A percentile compares a stretch with the other conserved stretches of the same genome.
These are phyloP conservation scores for Neurospora sp. DNA, from an alignment of 495 filamentous ascomycete species.

Conservation along the genomic window DNA sequence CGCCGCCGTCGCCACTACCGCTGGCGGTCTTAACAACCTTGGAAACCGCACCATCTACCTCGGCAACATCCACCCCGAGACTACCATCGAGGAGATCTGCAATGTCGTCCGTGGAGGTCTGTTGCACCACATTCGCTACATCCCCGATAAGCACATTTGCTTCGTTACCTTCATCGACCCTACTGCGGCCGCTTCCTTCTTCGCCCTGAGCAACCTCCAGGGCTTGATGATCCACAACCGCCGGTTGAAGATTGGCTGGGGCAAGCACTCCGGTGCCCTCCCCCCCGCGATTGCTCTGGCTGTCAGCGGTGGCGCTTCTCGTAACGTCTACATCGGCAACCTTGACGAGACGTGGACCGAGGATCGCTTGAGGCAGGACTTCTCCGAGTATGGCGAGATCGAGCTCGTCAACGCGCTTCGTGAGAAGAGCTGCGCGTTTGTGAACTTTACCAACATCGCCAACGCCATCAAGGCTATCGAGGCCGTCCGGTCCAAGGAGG, in stretches of 20 bases:
- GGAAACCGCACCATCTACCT: constrained; percentile 97
- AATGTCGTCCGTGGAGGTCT: constrained; percentile 91
- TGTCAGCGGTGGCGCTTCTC: constrained; percentile 88
- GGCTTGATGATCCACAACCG: constrained; percentile 99
- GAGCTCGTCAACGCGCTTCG: constrained; percentile 93
- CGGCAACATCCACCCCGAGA: constrained; percentile 97
- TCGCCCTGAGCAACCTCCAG: constrained; percentile 91
- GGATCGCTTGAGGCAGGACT: constrained; percentile 90
- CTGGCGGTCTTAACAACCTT: constrained; percentile 92
- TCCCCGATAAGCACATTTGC: constrained; percentile 99
- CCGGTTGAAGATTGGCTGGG: constrained; percentile 96
- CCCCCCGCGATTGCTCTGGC: constrained; percentile 94
- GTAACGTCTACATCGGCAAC: constrained; percentile 97
- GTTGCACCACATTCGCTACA: constrained; percentile 96
- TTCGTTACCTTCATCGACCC: constrained; percentile 99
- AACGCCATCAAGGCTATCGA: constrained; percentile 99
- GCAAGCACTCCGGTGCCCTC: constrained; percentile 95
- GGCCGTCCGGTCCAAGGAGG: constrained; percentile 84
- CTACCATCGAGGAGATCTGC: constrained; percentile 96
- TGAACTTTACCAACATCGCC: constrained; percentile 99
- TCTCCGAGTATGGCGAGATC: constrained; percentile 96
- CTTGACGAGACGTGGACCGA: constrained; percentile 95
- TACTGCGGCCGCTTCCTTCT: constrained; percentile 95
- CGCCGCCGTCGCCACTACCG: constrained; percentile 90
- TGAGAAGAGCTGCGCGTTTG: constrained; percentile 98